Evolutionary conservation across 2,329 filamentous ascomycete species (phyloP).

Genomic region (Ascochyta pisi): DNA sequence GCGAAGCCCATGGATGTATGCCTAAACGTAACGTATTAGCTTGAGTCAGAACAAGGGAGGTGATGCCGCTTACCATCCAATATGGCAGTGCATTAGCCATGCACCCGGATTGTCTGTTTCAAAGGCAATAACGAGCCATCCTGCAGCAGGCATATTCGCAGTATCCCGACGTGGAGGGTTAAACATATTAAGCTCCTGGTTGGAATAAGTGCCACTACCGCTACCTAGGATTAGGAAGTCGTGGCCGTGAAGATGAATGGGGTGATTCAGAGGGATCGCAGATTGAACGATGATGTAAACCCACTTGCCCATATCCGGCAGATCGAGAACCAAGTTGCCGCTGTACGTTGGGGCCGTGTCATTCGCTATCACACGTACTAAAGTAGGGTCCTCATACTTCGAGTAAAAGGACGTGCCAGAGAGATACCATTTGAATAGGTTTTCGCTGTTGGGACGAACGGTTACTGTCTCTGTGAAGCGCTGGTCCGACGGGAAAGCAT

Average conservation of each 20-base stretch:
- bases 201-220: conserved; percentile 39
- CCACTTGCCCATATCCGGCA: conserved; percentile 39
- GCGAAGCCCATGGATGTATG: conserved; percentile 65
- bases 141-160: too few relatives aligned
- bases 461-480: too few relatives aligned
- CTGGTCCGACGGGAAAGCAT: too few relatives aligned
- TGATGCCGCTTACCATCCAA: conserved; percentile 42
- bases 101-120: conserved; percentile 5
- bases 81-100: conserved; percentile 45
- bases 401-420: conserved; percentile 46
- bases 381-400: conserved; percentile 49
- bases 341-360: conserved; percentile 38
- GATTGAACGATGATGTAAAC: conserved; percentile 51
- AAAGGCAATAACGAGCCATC: too few relatives aligned
- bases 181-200: conserved; percentile 18
- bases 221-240: conserved; percentile 62
- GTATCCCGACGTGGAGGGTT: conserved; percentile 22
- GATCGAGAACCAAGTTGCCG: conserved; percentile 18
- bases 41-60: neutral
- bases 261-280: conserved; percentile 44
- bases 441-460: conserved; percentile 32
- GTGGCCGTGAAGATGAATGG: conserved; percentile 34
- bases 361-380: conserved; percentile 44
- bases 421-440: conserved; percentile 51
- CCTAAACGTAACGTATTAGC: neutral